phyloP scores from a whole-genome alignment of 1,139 yeast species.

The Saccharomyces hybrid region DNA sequence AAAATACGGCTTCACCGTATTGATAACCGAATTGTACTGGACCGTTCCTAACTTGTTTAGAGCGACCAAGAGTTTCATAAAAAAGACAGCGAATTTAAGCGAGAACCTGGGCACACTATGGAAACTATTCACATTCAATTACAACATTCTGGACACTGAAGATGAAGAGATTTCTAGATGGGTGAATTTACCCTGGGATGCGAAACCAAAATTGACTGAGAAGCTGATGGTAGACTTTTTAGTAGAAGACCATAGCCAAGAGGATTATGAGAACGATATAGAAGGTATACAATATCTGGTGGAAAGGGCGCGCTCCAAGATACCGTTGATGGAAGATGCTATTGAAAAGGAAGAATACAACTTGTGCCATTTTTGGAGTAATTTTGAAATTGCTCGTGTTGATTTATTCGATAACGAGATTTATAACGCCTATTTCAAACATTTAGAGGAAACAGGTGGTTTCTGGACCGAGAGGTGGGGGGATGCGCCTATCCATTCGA shows the following conservation, averaged over 20 bases:
- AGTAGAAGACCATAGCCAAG: slow-evolving; percentile 4
- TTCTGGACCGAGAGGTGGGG: slow-evolving; percentile 89
- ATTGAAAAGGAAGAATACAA: slow-evolving; percentile 62
- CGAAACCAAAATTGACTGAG: slow-evolving; percentile 20
- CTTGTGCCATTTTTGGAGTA: slow-evolving; percentile 85
- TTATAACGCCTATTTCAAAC: slow-evolving; percentile 58
- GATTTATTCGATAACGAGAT: slow-evolving; percentile 57
- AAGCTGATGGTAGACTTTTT: slow-evolving; percentile 24
- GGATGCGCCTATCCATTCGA: slow-evolving; percentile 83
- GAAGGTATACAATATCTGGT: slow-evolving; percentile 14
- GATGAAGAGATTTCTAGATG: slow-evolving; percentile 20
- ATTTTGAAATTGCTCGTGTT: slow-evolving; percentile 79
- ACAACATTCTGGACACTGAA: slow-evolving; percentile 23
- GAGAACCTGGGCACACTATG: slow-evolving; percentile 52
- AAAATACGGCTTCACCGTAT: slow-evolving; percentile 75
- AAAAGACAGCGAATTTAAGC: slow-evolving; percentile 27
- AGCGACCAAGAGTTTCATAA: slow-evolving; percentile 57
- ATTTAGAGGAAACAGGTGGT: slow-evolving; percentile 64
- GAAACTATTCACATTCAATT: slow-evolving; percentile 42
- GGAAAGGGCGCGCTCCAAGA: slow-evolving; percentile 12
- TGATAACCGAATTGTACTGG: slow-evolving; percentile 63
- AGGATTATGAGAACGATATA: slow-evolving; percentile 5
- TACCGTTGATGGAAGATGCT: slow-evolving; percentile 35
- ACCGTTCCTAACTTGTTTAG: slow-evolving; percentile 77
- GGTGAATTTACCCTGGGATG: slow-evolving; percentile 16